phyloP scores from a whole-genome alignment of 179 eudicot species.

The Silene coronaria region DNA sequence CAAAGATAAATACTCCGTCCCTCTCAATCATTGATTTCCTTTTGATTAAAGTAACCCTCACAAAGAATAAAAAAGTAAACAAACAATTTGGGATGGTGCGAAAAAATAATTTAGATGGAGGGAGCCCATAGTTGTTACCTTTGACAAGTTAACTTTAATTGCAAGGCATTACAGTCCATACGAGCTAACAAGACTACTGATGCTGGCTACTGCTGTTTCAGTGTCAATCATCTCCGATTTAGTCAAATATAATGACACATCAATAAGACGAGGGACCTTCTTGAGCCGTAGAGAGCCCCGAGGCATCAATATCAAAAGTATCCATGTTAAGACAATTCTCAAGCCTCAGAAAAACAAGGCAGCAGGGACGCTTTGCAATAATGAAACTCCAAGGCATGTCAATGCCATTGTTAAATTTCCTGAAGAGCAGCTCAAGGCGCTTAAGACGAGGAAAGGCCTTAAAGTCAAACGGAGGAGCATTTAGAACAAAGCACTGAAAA shows the following conservation, averaged over 20 bases:
- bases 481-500: slow-evolving; percentile 6
- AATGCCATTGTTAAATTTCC: not conserved
- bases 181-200: slow-evolving; percentile 2
- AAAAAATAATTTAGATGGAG: too few species aligned
- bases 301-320: not conserved
- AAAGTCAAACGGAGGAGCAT: not conserved
- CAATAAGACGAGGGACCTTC: not conserved
- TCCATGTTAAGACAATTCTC: slow-evolving; percentile 5
- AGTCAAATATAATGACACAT: not conserved
- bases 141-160: not conserved
- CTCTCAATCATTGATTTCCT: too few species aligned
- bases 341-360: not conserved
- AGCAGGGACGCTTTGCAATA: not conserved
- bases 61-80: too few species aligned
- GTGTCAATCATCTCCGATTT: not conserved
- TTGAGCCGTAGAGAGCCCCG: not conserved
- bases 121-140: not conserved
- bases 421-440: not conserved
- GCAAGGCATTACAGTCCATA: not conserved
- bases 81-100: too few species aligned
- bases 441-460: slow-evolving; percentile 3
- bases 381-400: not conserved
- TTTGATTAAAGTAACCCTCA: too few species aligned
- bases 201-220: not conserved
- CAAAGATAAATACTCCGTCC: too few species aligned